Evolutionary conservation across 2,329 filamentous ascomycete genomes (phyloP).

Genomic region (Paraconiothyrium brasiliense): DNA sequence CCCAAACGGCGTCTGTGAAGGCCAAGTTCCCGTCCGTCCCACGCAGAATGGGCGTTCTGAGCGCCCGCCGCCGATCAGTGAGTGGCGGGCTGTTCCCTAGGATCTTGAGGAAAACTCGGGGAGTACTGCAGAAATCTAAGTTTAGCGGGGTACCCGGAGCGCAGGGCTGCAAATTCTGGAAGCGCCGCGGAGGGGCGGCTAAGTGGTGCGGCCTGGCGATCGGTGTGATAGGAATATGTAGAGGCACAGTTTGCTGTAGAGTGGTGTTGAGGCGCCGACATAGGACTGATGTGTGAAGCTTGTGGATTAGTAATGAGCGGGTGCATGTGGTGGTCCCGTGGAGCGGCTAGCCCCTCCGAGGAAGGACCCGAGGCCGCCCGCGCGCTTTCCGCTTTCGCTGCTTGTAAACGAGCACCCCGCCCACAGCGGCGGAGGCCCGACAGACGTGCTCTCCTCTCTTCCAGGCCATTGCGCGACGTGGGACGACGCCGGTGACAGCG

Average conservation of each 20-base stretch:
- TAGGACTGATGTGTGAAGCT: neutral
- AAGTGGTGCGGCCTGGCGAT: constrained; percentile 8
- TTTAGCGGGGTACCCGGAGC: constrained; percentile 39
- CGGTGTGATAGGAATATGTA: constrained; percentile 22
- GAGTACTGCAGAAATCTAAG: constrained; percentile 44
- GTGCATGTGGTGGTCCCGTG: constrained; percentile 1
- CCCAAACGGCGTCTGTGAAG: constrained; percentile 26
- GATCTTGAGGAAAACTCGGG: constrained; percentile 39
- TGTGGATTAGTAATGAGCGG: constrained; percentile 28
- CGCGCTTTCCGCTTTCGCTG: constrained; percentile 20
- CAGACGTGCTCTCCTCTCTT: constrained; percentile 9
- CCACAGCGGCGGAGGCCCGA: constrained; percentile 17
- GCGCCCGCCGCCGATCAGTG: constrained; percentile 32
- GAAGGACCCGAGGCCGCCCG: constrained; percentile 19
- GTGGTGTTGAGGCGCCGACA: constrained; percentile 10
- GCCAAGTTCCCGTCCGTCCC: constrained; percentile 25
- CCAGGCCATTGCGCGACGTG: constrained; percentile 17
- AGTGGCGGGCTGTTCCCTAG: constrained; percentile 35
- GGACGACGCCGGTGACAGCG: constrained; percentile 19
- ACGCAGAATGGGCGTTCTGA: constrained; percentile 28
- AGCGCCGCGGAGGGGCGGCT: constrained; percentile 13
- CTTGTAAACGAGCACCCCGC: constrained; percentile 6
- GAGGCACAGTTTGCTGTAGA: neutral
- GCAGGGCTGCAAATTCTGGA: constrained; percentile 22
- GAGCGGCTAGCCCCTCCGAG: constrained; percentile 18